These are phyloP conservation scores for Chlorociboria aeruginascens DNA, from an alignment of 495 filamentous ascomycete genomes.

Conservation along the genomic window DNA sequence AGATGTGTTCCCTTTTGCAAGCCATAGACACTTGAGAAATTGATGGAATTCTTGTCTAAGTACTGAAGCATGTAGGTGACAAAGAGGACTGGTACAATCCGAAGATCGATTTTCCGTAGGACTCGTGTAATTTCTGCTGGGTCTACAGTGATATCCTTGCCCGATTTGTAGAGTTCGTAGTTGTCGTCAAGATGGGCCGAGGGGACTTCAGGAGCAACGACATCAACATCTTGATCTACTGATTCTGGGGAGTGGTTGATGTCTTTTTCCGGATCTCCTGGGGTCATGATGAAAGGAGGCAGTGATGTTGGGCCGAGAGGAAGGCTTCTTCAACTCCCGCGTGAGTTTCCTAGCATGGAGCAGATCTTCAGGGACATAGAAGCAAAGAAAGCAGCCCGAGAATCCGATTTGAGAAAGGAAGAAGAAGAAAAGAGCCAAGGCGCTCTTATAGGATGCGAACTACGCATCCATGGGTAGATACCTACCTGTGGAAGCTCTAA, in stretches of 20 bases:
- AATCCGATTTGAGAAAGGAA: too few relatives aligned
- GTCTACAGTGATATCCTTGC: constrained; percentile 17
- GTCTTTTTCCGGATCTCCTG: not conserved
- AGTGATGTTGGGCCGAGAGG: not conserved
- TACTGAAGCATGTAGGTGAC: constrained; percentile 45
- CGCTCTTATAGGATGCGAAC: too few relatives aligned
- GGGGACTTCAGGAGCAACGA: constrained; percentile 9
- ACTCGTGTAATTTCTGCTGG: constrained; percentile 32
- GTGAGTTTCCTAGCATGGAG: not conserved
- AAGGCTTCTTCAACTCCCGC: not conserved
- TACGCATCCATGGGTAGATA: too few relatives aligned
- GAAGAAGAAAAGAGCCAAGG: too few relatives aligned
- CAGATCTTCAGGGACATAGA: not conserved
- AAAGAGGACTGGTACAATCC: constrained; percentile 43
- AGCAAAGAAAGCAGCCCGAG: not conserved
- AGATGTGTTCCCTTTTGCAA: constrained; percentile 38
- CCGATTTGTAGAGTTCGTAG: constrained; percentile 32
- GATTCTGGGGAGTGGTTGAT: not conserved
- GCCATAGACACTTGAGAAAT: constrained; percentile 46
- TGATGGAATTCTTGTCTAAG: constrained; percentile 48
- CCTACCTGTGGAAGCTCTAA: too few relatives aligned
- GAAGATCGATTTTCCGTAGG: constrained; percentile 41
- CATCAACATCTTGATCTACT: not conserved
- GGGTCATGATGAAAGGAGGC: not conserved
- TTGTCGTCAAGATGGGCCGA: constrained; percentile 31